Conservation (phyloP, 208 protist species). For the Leishmania amazonensis region DNA sequence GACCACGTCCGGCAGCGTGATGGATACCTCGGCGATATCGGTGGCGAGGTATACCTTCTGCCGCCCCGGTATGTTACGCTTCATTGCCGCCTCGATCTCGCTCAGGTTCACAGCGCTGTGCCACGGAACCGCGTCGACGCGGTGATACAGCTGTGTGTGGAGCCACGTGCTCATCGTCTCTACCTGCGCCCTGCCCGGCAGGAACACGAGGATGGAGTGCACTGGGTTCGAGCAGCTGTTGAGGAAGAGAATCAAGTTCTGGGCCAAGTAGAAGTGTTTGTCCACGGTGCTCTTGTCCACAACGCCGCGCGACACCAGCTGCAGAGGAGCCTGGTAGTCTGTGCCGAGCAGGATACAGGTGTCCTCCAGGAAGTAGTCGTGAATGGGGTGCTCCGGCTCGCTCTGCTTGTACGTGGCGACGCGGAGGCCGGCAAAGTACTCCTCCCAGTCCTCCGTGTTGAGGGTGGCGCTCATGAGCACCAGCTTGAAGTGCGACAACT, state of each 20-base stretch:
- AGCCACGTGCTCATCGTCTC: slow-evolving; percentile 54
- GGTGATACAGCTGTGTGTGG: slow-evolving; percentile 53
- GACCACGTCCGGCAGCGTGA: slow-evolving; percentile 96
- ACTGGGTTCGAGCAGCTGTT: slow-evolving; percentile 49
- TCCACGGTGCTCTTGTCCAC: slow-evolving; percentile 65
- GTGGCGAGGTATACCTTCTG: slow-evolving; percentile 96
- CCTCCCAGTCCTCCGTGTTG: slow-evolving; percentile 83
- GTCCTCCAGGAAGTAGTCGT: slow-evolving; percentile 90
- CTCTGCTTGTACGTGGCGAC: slow-evolving; percentile 83
- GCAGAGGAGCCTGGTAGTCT: slow-evolving; percentile 46
- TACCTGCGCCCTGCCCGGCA: slow-evolving; percentile 87
- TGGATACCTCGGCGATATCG: slow-evolving; percentile 34
- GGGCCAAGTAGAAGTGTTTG: slow-evolving; percentile 63
- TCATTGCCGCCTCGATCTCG: slow-evolving; percentile 89
- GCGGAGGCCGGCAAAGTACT: slow-evolving; percentile 83
- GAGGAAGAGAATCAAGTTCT: slow-evolving; percentile 69
- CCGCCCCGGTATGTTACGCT: slow-evolving; percentile 68
- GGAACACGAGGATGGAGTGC: slow-evolving; percentile 94
- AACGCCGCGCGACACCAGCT: slow-evolving; percentile 34
- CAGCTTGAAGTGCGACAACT: slow-evolving; percentile 61
- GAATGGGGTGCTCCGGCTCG: slow-evolving; percentile 73
- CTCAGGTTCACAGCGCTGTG: slow-evolving; percentile 82
- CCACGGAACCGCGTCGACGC: slow-evolving; percentile 81
- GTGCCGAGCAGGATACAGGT: slow-evolving; percentile 64
- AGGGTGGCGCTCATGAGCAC: slow-evolving; percentile 93